Percentiles rank a stretch among this genome's conserved stretches.
phyloP scores from a whole-genome alignment of 345 rosid genomes.

The Psidium friedrichsthalianum region DNA sequence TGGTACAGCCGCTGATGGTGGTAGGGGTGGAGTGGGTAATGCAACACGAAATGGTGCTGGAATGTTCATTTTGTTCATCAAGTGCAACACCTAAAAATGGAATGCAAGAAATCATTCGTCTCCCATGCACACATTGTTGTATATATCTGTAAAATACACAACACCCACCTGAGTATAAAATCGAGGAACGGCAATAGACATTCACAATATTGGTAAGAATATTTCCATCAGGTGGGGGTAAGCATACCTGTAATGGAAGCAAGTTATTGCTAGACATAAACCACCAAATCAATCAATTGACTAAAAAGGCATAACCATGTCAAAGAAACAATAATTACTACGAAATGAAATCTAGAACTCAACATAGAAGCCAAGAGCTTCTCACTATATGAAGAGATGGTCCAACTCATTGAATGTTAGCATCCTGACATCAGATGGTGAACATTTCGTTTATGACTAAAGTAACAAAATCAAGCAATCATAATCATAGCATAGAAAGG shows the following conservation, averaged over 20 bases:
- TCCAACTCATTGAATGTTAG: not conserved
- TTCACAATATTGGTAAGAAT: constrained; percentile 89
- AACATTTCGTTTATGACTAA: not conserved
- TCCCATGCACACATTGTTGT: not conserved
- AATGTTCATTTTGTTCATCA: constrained; percentile 99
- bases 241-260: constrained; percentile 59
- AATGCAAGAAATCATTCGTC: not conserved
- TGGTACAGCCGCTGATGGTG: constrained; percentile 39
- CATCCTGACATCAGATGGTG: not conserved
- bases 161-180: constrained; percentile 80
- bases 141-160: not conserved
- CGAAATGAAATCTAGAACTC: not conserved
- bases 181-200: constrained; percentile 89
- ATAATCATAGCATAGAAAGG: not conserved
- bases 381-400: not conserved
- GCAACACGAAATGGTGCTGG: constrained; percentile 97
- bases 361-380: not conserved
- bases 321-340: not conserved
- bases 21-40: constrained; percentile 85
- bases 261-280: not conserved
- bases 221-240: constrained; percentile 94
- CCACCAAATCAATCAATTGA: not conserved
- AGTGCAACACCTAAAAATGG: constrained; percentile 63
- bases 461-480: not conserved
- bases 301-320: not conserved